Conservation (phyloP, 2,329 filamentous ascomycete species). For the Ophiostoma sp. region DNA sequence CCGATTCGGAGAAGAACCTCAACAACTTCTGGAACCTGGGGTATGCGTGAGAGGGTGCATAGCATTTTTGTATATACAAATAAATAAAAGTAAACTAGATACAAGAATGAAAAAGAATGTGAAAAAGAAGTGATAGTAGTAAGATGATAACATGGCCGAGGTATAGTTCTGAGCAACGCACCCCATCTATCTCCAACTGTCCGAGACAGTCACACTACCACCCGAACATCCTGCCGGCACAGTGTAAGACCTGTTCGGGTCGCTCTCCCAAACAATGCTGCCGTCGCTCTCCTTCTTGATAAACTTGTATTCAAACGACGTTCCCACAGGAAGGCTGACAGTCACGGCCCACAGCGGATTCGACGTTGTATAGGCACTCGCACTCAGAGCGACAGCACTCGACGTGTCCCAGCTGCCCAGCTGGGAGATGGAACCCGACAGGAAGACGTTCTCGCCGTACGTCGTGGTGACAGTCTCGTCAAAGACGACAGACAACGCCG, state of each 20-base stretch:
- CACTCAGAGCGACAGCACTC: conserved; percentile 57
- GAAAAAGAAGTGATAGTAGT: background rate
- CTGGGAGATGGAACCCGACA: conserved; percentile 59
- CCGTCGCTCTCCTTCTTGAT: conserved; percentile 59
- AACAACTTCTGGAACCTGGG: conserved; percentile 50
- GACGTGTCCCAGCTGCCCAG: conserved; percentile 64
- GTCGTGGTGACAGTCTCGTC: conserved; percentile 57
- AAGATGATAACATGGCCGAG: background rate
- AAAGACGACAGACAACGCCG: conserved; percentile 62
- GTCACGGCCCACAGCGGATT: conserved; percentile 64
- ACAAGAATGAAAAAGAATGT: background rate
- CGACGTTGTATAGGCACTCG: conserved; percentile 56
- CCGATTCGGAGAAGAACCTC: conserved; percentile 49
- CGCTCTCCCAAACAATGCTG: conserved; percentile 63
- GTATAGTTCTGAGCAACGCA: background rate
- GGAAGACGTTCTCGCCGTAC: conserved; percentile 64
- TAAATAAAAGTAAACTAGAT: background rate
- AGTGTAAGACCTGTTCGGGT: conserved; percentile 51
- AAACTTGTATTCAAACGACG: conserved; percentile 66
- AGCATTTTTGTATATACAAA: background rate
- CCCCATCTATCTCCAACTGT: conserved; percentile 20
- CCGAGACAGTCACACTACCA: background rate
- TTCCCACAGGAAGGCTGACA: conserved; percentile 56
- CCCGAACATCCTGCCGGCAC: conserved; percentile 27
- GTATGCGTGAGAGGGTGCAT: conserved; percentile 40